phyloP scores from a whole-genome alignment of 2,329 filamentous ascomycete species.

The Chaetomium olivaceum region DNA sequence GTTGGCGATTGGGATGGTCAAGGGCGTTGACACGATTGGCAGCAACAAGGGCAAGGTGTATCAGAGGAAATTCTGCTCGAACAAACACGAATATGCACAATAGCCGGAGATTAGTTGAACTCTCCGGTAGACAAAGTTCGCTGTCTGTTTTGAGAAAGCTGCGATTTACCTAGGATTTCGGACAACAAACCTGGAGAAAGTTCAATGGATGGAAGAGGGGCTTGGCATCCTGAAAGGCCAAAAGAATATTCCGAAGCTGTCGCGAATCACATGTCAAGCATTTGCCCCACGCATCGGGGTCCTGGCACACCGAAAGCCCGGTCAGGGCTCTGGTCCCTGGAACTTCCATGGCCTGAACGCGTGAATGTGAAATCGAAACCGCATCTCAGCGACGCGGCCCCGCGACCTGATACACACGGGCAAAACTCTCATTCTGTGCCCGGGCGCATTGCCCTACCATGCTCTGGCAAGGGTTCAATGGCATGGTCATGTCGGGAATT shows the following conservation, averaged over 20 bases:
- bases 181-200: too few relatives aligned
- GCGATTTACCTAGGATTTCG: neutral
- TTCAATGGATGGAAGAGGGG: neutral
- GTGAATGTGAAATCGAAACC: neutral
- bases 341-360: neutral
- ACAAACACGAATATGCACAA: neutral
- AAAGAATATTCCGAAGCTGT: neutral
- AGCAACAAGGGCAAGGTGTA: neutral
- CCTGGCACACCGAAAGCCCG: neutral
- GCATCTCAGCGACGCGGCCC: neutral
- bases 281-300: constrained; percentile 1
- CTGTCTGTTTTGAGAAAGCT: neutral
- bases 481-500: constrained; percentile 16
- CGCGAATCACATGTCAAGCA: constrained; percentile 20
- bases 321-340: neutral
- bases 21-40: neutral
- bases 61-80: neutral
- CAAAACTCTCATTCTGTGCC: neutral
- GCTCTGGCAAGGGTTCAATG: constrained; percentile 14
- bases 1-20: neutral
- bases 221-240: neutral
- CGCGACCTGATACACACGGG: neutral
- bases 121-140: too few relatives aligned
- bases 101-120: too few relatives aligned
- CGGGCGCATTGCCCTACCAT: neutral